Base-by-base conservation (phyloP, 2,329 filamentous ascomycete species). In the Nakataea oryzae region DNA sequence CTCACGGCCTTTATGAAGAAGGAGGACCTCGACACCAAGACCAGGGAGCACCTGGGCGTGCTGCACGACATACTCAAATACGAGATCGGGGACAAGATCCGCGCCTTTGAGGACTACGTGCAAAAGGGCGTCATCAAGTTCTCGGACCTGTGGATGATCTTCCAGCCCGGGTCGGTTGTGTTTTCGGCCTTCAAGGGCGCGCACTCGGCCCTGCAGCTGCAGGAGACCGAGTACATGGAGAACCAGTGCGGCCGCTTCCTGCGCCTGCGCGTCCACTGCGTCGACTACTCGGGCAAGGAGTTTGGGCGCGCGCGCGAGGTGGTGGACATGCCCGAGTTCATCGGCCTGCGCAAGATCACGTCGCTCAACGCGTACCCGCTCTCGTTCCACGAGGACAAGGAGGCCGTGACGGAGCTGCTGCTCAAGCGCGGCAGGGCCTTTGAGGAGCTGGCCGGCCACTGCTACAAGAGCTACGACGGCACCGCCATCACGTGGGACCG, bases 81-180 rank as follows among this genome's bases (percentile, higher is more conserved):
- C 24, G 82, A 86, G 66, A 74, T 86, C 12, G 75, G 75, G 21
- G 77, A 81, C 26, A 72, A 73, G 13, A 80, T 85, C 61, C 75
- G 78, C 60, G 73, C 77, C 0, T 79, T 77, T 28, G 73, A 79
- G 56, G 82, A 86, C 62, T 79, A 82, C 61, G 73, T 82, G 63
- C 70, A 72, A 64, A 82, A 85, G 64, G 75, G 78, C 0, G 81
- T 83, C 57, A 78, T 85, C 60, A 79, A 79, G 0, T 83, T 79
- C 60, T 74, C 79, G 17, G 77, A 84, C 59, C 71, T 79, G 12
- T 83, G 80, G 81, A 78, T 79, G 27, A 75, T 84, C 29, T 81
- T 83, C 66, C 75, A 77, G 59, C 81, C 81, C 0, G 79, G 78
- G 0, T 73, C 71, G 57, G 72, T 73, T 7, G 67, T 82, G 1